A percentile compares a stretch with the other conserved stretches of the same genome.
Conservation (phyloP, 306 rosid species). For the Vigna radiata region DNA sequence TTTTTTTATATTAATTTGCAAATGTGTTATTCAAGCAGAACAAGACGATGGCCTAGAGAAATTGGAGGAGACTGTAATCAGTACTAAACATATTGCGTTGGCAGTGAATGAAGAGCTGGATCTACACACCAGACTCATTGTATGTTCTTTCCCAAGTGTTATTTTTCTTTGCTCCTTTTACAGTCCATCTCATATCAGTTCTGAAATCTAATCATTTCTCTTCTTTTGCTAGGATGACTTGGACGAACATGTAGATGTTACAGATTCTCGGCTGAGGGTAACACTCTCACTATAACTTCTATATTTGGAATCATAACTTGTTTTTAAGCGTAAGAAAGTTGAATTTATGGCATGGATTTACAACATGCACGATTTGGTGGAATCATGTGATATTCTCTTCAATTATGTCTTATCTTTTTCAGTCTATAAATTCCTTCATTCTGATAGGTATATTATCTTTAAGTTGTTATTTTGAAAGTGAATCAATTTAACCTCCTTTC, state of each 20-base stretch:
- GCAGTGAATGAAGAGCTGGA: constrained; percentile 95
- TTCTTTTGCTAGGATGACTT: constrained; percentile 82
- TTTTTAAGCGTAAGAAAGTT: constrained; percentile 7
- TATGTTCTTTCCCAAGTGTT: constrained; percentile 50
- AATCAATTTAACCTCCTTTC: background rate
- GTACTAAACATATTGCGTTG: constrained; percentile 98
- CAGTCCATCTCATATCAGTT: constrained; percentile 25
- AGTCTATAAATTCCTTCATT: constrained; percentile 11
- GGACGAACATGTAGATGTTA: constrained; percentile 88
- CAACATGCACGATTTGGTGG: constrained; percentile 7
- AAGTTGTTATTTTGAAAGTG: constrained; percentile 1
- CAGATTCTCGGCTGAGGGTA: constrained; percentile 95
- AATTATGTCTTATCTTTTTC: background rate
- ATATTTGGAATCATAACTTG: constrained; percentile 8
- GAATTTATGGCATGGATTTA: constrained; percentile 13
- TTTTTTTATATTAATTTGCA: constrained; percentile 41
- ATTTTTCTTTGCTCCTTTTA: constrained; percentile 17
- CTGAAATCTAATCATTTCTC: constrained; percentile 11
- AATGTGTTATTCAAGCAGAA: constrained; percentile 62
- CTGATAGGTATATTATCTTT: constrained; percentile 7
- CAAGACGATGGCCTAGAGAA: constrained; percentile 98
- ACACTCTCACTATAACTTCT: constrained; percentile 41
- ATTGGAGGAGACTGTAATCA: constrained; percentile 86
- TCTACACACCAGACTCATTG: constrained; percentile 93
- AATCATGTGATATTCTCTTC: constrained; percentile 11